A percentile compares a stretch with the other conserved stretches of the same genome.
Evolutionary conservation across 768 basidiomycete species (phyloP).

Genomic region (Hemileccinum impolitum): DNA sequence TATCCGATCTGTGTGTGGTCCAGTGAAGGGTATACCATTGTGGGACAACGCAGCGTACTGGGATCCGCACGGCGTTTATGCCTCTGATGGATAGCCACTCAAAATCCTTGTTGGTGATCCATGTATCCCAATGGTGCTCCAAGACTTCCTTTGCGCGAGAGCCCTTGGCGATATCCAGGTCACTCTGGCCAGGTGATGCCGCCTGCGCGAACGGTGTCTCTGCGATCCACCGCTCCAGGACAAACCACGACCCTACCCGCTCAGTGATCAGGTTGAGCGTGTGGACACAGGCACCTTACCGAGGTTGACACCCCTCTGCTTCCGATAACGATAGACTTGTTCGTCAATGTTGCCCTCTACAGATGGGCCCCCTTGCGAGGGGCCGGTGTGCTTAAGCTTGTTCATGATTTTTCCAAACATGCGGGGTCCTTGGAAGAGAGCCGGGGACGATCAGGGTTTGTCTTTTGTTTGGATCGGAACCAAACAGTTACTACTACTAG

Average conservation of each 20-base stretch:
- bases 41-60: slow-evolving; percentile 51
- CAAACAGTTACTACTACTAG: background rate
- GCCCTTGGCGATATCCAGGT: slow-evolving; percentile 66
- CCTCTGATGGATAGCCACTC: slow-evolving; percentile 51
- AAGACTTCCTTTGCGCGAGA: slow-evolving; percentile 39
- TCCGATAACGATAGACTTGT: slow-evolving; percentile 54
- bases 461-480: background rate
- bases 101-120: slow-evolving; percentile 54
- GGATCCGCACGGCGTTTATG: slow-evolving; percentile 59
- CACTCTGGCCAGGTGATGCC: slow-evolving; percentile 54
- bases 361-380: slow-evolving; percentile 1
- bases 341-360: slow-evolving; percentile 9
- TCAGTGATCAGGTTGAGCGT: slow-evolving; percentile 7
- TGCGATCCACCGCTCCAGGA: slow-evolving; percentile 74
- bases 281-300: slow-evolving; percentile 39
- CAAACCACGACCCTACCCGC: slow-evolving; percentile 68
- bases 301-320: slow-evolving; percentile 79
- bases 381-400: slow-evolving; percentile 12
- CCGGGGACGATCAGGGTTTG: too few species aligned
- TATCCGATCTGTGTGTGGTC: slow-evolving; percentile 55
- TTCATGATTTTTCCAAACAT: slow-evolving; percentile 12
- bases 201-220: slow-evolving; percentile 56
- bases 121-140: slow-evolving; percentile 49
- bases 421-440: too few species aligned
- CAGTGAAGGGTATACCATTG: background rate